Evolutionary conservation across 106 monocot genomes (phyloP).

Genomic region (Triglochin maritima): DNA sequence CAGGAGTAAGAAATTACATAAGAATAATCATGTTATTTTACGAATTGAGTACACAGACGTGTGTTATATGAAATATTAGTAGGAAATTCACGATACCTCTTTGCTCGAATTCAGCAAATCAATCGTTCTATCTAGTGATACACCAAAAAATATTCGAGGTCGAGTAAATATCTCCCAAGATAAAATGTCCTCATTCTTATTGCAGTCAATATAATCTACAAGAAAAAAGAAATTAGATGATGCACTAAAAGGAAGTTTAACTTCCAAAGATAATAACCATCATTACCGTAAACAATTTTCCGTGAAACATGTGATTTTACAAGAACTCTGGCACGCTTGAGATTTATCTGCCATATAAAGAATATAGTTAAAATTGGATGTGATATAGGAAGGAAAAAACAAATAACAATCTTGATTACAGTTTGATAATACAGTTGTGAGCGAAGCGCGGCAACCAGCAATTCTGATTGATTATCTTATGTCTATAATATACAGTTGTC

Average conservation of each 20-base stretch:
- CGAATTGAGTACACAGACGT: background rate
- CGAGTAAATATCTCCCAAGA: constrained; percentile 51
- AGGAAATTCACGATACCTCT: no score
- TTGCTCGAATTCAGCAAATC: constrained; percentile 16
- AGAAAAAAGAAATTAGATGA: constrained; percentile 7
- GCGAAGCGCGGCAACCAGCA: no score
- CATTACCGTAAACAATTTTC: constrained; percentile 53
- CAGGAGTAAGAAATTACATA: no score
- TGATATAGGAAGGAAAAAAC: no score
- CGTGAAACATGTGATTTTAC: constrained; percentile 64
- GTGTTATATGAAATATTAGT: no score
- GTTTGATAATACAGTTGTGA: no score
- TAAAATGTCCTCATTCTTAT: constrained; percentile 68
- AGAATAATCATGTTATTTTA: no score
- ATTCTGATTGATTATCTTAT: no score
- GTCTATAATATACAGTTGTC: no score
- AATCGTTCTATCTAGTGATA: constrained; percentile 40
- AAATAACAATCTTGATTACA: no score
- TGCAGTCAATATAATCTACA: constrained; percentile 56
- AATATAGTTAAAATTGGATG: background rate
- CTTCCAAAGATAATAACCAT: background rate
- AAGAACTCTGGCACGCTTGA: constrained; percentile 83
- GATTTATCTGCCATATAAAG: constrained; percentile 51
- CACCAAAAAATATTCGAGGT: constrained; percentile 46
- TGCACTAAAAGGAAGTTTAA: background rate